These are phyloP conservation scores for Trichosporon coremiiforme DNA, from an alignment of 1,284 basidiomycete genomes.

Conservation along the genomic window DNA sequence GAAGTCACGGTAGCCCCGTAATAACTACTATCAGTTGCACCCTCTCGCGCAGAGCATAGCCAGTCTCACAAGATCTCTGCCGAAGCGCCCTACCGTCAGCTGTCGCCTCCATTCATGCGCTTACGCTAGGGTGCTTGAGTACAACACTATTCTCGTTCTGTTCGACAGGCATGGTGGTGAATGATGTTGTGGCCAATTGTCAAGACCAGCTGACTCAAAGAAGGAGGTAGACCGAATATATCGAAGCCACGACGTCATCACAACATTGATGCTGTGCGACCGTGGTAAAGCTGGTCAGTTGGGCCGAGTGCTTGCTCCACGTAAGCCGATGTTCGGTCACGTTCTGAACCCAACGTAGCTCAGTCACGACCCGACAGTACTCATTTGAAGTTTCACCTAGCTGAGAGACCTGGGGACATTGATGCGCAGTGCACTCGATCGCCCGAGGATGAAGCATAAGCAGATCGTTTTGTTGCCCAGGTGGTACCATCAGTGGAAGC, in stretches of 20 bases:
- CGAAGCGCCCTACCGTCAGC: constrained; percentile 64
- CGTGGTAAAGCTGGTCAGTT: neutral
- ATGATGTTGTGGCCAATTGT: neutral
- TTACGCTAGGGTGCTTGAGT: constrained; percentile 47
- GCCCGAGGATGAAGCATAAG: too few species aligned
- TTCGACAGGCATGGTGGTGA: constrained; percentile 50
- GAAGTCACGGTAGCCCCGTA: constrained; percentile 73
- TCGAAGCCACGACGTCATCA: constrained; percentile 5
- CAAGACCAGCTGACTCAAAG: constrained; percentile 5
- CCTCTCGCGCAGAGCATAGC: too few species aligned
- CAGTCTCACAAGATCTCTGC: constrained; percentile 62
- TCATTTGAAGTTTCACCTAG: too few species aligned
- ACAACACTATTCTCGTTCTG: constrained; percentile 48
- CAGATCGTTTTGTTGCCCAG: too few species aligned
- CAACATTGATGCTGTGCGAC: constrained; percentile 17
- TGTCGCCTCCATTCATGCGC: neutral
- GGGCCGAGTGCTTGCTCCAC: neutral
- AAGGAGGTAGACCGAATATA: neutral
- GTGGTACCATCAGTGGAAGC: neutral
- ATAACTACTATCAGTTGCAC: constrained; percentile 48
- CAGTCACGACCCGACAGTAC: neutral
- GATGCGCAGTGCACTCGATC: too few species aligned
- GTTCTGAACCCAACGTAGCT: neutral
- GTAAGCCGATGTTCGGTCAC: constrained; percentile 6
- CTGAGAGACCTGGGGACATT: too few species aligned